Conservation (phyloP, 2,329 filamentous ascomycete genomes). For the Penicillium aurantiogriseum region DNA sequence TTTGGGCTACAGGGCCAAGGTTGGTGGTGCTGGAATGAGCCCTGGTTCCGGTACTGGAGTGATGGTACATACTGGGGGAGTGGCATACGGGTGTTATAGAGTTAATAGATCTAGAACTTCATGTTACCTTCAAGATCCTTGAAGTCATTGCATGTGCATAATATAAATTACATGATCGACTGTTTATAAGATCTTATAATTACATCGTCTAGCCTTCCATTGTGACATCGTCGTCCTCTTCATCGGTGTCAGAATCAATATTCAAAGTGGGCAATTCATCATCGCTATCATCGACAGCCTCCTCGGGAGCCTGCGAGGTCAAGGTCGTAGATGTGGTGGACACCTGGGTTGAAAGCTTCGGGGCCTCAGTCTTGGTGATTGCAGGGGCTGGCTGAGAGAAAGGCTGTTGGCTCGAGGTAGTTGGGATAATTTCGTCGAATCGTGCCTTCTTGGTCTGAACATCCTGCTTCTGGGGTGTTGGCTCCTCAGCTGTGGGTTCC, state of each 20-base stretch:
- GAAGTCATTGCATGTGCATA: background rate
- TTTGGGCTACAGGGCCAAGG: constrained; percentile 60
- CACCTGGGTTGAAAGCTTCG: constrained; percentile 7
- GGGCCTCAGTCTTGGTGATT: constrained; percentile 11
- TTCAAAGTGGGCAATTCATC: constrained; percentile 52
- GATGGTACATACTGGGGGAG: constrained; percentile 65
- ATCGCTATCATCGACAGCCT: constrained; percentile 44
- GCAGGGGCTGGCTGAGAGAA: constrained; percentile 9
- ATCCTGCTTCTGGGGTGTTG: constrained; percentile 8
- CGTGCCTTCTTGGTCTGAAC: constrained; percentile 34
- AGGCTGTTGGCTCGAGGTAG: background rate
- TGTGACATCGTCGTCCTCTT: constrained; percentile 41
- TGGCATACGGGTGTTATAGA: constrained; percentile 42
- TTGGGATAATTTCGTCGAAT: constrained; percentile 23
- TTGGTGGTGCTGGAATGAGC: constrained; percentile 66
- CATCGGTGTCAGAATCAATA: constrained; percentile 48
- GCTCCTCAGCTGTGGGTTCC: constrained; percentile 16
- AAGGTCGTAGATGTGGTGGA: constrained; percentile 11
- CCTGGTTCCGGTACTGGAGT: constrained; percentile 57
- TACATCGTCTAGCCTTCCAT: constrained; percentile 24
- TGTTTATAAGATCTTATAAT: background rate
- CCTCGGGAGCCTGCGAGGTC: constrained; percentile 11
- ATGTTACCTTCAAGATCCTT: background rate
- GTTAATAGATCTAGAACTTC: background rate
- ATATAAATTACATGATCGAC: background rate